These are phyloP conservation scores for Paraphoma sp. DNA, from an alignment of 2,329 filamentous ascomycete species.

Conservation along the genomic window DNA sequence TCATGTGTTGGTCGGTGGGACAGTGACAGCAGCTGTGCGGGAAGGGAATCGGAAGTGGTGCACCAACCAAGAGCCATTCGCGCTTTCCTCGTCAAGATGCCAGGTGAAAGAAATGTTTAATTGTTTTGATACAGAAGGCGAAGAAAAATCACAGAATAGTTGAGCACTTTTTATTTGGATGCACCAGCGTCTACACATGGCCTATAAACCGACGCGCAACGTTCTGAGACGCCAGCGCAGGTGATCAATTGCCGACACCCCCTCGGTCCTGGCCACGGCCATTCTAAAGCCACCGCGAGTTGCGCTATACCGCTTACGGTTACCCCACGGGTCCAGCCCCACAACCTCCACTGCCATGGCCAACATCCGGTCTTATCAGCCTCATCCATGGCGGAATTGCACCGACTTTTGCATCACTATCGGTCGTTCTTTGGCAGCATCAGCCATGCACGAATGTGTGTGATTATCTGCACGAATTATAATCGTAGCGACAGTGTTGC, in stretches of 20 bases:
- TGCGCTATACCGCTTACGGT: constrained; percentile 12
- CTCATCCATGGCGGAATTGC: not conserved
- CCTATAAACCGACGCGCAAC: constrained; percentile 12
- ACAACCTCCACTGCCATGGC: constrained; percentile 19
- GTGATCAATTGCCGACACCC: constrained; percentile 36
- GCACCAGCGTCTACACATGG: constrained; percentile 4
- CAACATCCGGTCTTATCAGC: constrained; percentile 5
- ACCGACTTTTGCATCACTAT: too few species aligned
- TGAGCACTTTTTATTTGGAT: too few species aligned
- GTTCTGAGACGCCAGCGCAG: constrained; percentile 22
- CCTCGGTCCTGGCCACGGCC: constrained; percentile 20
- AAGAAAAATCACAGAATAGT: not conserved
- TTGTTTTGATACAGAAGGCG: too few species aligned
- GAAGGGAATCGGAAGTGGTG: not conserved
- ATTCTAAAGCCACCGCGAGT: not conserved
- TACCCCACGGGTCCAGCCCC: constrained; percentile 20
- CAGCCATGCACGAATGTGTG: not conserved
- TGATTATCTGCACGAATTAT: not conserved
- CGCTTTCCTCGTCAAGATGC: not conserved
- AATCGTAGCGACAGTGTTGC: not conserved
- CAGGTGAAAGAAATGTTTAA: not conserved
- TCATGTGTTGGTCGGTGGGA: not conserved
- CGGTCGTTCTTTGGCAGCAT: not conserved
- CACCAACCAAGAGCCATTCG: constrained; percentile 14
- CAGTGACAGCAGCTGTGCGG: not conserved